These are phyloP conservation scores for Talinum fruticosum DNA, from an alignment of 148 eudicot genomes.

Conservation along the genomic window DNA sequence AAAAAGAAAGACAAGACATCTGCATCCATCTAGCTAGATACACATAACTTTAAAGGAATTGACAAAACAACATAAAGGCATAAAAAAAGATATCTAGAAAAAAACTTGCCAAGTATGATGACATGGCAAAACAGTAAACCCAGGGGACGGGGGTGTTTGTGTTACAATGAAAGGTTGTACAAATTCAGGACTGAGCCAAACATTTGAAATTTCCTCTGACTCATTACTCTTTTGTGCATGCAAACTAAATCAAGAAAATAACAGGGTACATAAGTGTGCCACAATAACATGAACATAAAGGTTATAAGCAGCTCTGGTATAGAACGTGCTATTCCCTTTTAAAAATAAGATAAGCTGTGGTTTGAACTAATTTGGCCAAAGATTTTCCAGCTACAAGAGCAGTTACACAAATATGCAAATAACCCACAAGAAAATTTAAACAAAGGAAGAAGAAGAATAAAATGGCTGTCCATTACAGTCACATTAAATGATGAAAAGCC, in stretches of 20 bases:
- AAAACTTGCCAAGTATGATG: neutral
- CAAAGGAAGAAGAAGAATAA: no score
- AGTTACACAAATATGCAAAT: no score
- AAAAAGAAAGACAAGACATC: neutral
- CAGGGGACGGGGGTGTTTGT: no score
- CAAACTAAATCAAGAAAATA: neutral
- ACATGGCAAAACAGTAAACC: neutral
- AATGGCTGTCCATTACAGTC: no score
- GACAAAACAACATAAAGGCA: conserved; percentile 6
- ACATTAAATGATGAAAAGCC: no score
- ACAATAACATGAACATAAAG: neutral
- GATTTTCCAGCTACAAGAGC: no score
- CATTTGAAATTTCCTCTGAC: neutral
- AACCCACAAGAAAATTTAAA: no score
- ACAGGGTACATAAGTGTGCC: neutral
- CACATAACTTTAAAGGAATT: neutral
- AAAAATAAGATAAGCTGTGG: no score
- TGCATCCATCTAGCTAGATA: neutral
- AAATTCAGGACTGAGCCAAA: neutral
- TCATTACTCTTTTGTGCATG: neutral
- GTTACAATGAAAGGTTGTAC: neutral
- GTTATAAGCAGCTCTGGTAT: neutral
- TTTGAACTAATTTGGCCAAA: no score
- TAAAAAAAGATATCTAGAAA: neutral
- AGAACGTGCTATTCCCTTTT: no score